A percentile compares a stretch with the other conserved stretches of the same genome.
These are phyloP conservation scores for Phytophthora sp. DNA, from an alignment of 352 stramenopile genomes.

Conservation along the genomic window DNA sequence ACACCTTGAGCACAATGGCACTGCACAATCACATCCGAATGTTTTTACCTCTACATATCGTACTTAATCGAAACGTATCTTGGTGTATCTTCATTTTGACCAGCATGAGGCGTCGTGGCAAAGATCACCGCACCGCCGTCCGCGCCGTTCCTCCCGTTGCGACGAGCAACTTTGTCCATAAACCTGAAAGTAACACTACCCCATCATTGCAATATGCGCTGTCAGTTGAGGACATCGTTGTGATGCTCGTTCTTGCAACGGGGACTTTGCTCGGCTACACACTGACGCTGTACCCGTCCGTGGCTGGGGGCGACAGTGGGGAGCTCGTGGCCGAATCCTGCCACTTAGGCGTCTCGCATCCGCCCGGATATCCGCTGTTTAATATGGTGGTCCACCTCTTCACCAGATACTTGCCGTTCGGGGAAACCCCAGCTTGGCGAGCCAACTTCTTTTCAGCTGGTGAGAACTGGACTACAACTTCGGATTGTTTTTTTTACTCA, in stretches of 20 bases:
- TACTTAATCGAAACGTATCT: conserved; percentile 21
- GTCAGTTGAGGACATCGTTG: conserved; percentile 15
- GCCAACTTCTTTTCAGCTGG: conserved; percentile 91
- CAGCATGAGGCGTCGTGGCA: conserved; percentile 33
- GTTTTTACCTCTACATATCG: neutral
- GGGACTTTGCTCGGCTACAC: conserved; percentile 69
- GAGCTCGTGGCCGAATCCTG: conserved; percentile 96
- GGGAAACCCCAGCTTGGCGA: conserved; percentile 67
- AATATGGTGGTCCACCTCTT: conserved; percentile 89
- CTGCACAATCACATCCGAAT: too few relatives aligned
- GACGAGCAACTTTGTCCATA: neutral
- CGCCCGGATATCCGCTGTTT: conserved; percentile 95
- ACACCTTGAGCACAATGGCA: too few relatives aligned
- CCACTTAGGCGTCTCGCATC: conserved; percentile 92
- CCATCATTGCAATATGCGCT: neutral
- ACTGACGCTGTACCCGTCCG: conserved; percentile 81
- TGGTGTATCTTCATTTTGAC: conserved; percentile 32
- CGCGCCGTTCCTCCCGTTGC: conserved; percentile 11
- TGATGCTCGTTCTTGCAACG: conserved; percentile 9
- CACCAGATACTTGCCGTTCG: conserved; percentile 39
- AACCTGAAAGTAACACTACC: neutral
- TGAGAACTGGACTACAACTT: too few relatives aligned
- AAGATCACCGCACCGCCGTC: conserved; percentile 9
- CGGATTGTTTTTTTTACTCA: too few relatives aligned
- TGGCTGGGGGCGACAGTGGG: conserved; percentile 91